Evolutionary conservation across 129 eudicot species (phyloP), one percentile per base, ranked within the genome.

Genomic region (Pulicaria dysenterica): DNA sequence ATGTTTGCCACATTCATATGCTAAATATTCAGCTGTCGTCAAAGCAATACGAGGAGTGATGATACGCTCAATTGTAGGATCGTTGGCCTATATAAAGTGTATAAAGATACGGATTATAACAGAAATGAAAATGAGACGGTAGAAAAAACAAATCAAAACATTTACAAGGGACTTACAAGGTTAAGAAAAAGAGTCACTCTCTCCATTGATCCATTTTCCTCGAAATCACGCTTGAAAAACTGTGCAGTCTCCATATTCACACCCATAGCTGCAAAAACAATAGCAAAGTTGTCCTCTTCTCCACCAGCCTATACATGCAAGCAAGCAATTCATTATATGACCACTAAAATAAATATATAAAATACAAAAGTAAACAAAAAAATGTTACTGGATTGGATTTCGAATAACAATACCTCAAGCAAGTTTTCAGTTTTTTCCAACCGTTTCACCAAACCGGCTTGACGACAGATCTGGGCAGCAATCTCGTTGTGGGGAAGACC

Each of bases 171-270:
- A 63, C 64, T 73, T 88, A 94, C 99, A 89, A 94, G 87, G 59
- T 94, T 94, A 55, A 94, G 82, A 48, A 94, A 94, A 69, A 94
- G 99, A 61, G 99, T 94, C 59, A 94, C 99, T 83, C 99, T 90
- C 82, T 94, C 99, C 99, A 94, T 94, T 2, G 99, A 94, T 60
- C 99, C 99, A 77, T 94, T 94, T 82, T 94, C 99, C 86, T 94
- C 99, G 64, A 94, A 94, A 86, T 94, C 99, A 83, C 99, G 99
- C 75, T 94, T 94, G 58, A 94, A 94, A 69, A 94, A 94, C 71
- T 90, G 97, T 7, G 99, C 99, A 53, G 99, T 94, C 79, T 94
- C 99, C 99, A 94, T 94, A 83, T 94, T 94, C 60, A 94, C 99
- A 56, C 99, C 99, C 99, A 94, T 94, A 77, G 99, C 99, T 6